Conservation (phyloP, 2,329 filamentous ascomycete species). For the Curvularia sp. region DNA sequence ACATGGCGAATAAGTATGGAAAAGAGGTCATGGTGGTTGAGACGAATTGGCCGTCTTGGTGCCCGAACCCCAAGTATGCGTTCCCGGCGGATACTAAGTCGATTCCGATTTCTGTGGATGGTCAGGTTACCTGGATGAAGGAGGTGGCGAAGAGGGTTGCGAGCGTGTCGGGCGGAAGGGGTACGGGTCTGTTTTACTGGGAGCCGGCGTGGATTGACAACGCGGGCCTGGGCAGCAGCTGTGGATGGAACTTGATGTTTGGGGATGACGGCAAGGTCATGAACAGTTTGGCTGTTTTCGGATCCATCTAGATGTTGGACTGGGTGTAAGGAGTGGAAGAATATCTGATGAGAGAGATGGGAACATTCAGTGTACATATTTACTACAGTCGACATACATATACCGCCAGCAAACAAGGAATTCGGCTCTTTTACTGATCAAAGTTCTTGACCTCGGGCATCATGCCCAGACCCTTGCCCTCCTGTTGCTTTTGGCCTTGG, state of each 20-base stretch:
- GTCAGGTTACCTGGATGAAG: slow-evolving; percentile 68
- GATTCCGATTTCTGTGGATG: slow-evolving; percentile 69
- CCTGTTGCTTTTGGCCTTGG: slow-evolving; percentile 42
- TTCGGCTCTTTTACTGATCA: slow-evolving; percentile 38
- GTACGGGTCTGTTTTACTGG: slow-evolving; percentile 72
- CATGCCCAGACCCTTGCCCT: slow-evolving; percentile 54
- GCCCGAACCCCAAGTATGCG: slow-evolving; percentile 62
- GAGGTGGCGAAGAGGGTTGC: slow-evolving; percentile 64
- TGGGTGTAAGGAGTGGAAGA: neutral
- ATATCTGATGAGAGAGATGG: neutral
- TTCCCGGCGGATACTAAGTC: slow-evolving; percentile 67
- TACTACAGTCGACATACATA: slow-evolving; percentile 8
- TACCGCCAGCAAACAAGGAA: neutral
- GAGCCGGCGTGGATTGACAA: slow-evolving; percentile 76
- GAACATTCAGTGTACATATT: slow-evolving; percentile 9
- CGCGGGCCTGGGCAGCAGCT: slow-evolving; percentile 68
- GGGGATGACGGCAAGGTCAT: slow-evolving; percentile 61
- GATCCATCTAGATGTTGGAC: slow-evolving; percentile 9
- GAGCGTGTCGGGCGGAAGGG: slow-evolving; percentile 59
- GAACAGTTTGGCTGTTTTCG: slow-evolving; percentile 65
- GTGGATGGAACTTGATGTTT: slow-evolving; percentile 69
- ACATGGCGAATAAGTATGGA: slow-evolving; percentile 66
- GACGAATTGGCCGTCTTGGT: slow-evolving; percentile 72
- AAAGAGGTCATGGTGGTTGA: slow-evolving; percentile 75
- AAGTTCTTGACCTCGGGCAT: slow-evolving; percentile 61